These are phyloP conservation scores for Crucibulum laeve DNA, from an alignment of 768 basidiomycete genomes.

Conservation along the genomic window DNA sequence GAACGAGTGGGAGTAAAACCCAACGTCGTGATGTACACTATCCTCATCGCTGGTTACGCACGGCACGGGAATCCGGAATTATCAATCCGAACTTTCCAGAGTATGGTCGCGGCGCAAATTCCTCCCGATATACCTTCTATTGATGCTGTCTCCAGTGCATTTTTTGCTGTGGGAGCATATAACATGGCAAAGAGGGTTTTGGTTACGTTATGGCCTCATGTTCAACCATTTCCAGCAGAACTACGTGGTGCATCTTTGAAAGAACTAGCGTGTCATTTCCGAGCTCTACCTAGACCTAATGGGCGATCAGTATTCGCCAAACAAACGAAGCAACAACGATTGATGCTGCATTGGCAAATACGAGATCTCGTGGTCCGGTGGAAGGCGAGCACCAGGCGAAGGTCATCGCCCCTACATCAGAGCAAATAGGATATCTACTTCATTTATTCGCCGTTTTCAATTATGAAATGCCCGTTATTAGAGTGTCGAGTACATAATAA, in stretches of 20 bases:
- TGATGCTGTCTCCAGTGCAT: conserved; percentile 68
- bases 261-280: conserved; percentile 43
- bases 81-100: conserved; percentile 52
- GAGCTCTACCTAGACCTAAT: conserved; percentile 25
- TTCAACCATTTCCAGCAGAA: conserved; percentile 55
- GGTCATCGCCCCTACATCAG: not conserved
- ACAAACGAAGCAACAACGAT: conserved; percentile 21
- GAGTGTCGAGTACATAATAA: too few species aligned
- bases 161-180: conserved; percentile 52
- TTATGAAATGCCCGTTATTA: too few species aligned
- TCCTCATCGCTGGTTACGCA: conserved; percentile 69
- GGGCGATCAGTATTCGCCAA: conserved; percentile 20
- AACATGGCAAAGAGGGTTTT: conserved; percentile 49
- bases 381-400: conserved; percentile 5
- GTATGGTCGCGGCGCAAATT: conserved; percentile 60
- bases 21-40: conserved; percentile 70
- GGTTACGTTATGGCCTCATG: conserved; percentile 58
- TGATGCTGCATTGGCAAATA: conserved; percentile 34
- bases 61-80: conserved; percentile 49
- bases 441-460: too few species aligned
- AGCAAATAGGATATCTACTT: too few species aligned
- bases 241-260: conserved; percentile 40
- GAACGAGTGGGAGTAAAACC: conserved; percentile 45
- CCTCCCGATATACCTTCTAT: conserved; percentile 68
- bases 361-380: conserved; percentile 3